These are phyloP conservation scores for Inga laurina DNA, from an alignment of 306 rosid species.

Conservation along the genomic window DNA sequence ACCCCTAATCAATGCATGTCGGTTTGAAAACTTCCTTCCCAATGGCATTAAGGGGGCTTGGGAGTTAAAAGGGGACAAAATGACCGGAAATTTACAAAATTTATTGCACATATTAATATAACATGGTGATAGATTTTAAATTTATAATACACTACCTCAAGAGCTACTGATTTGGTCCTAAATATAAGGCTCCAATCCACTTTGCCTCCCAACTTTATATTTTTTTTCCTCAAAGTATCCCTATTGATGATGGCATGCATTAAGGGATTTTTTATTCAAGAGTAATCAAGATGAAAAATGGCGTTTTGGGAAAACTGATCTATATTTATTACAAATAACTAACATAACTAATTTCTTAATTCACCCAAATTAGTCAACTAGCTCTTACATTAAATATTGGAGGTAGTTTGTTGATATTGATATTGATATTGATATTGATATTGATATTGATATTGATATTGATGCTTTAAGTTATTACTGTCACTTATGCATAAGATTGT, in stretches of 20 bases:
- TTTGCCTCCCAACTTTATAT: too few relatives aligned
- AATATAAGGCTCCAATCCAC: too few relatives aligned
- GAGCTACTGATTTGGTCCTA: too few relatives aligned
- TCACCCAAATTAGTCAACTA: too few relatives aligned
- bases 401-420: neutral
- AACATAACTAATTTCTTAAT: too few relatives aligned
- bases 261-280: too few relatives aligned
- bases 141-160: neutral
- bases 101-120: neutral
- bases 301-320: too few relatives aligned
- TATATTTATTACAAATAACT: too few relatives aligned
- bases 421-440: neutral
- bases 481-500: neutral
- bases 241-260: too few relatives aligned
- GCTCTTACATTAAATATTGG: too few relatives aligned
- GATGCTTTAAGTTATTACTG: neutral
- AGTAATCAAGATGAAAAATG: too few relatives aligned
- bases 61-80: neutral
- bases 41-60: neutral
- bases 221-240: too few relatives aligned
- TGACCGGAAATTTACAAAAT: neutral
- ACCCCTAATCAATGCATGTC: neutral
- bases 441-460: neutral
- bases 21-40: neutral
- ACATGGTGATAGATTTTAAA: neutral